Conservation (phyloP, 805 yeast genomes). For the Lipomyces lipofer region DNA sequence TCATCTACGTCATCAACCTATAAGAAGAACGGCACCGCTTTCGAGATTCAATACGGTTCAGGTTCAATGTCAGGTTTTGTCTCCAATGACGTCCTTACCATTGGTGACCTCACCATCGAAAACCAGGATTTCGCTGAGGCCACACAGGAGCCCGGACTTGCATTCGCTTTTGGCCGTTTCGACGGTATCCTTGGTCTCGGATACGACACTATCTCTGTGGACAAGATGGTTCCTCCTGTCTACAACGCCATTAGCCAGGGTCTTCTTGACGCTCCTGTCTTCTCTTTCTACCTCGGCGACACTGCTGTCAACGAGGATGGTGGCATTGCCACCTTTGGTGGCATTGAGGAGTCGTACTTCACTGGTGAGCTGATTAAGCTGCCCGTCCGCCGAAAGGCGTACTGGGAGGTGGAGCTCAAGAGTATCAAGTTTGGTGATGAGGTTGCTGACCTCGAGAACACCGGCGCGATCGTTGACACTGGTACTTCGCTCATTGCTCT, state of each 20-base stretch:
- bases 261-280: constrained; percentile 77
- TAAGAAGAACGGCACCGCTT: constrained; percentile 81
- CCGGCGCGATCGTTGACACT: constrained; percentile 98
- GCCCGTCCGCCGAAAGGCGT: constrained; percentile 98
- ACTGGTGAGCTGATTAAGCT: constrained; percentile 88
- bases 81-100: constrained; percentile 75
- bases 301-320: constrained; percentile 61
- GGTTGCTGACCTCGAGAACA: constrained; percentile 72
- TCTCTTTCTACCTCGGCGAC: constrained; percentile 89
- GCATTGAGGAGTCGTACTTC: constrained; percentile 74
- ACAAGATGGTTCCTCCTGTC: constrained; percentile 88
- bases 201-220: constrained; percentile 85
- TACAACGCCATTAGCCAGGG: constrained; percentile 85
- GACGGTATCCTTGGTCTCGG: constrained; percentile 97
- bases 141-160: constrained; percentile 94
- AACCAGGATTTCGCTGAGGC: constrained; percentile 96
- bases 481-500: constrained; percentile 95
- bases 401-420: constrained; percentile 97
- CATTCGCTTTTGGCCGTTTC: constrained; percentile 97
- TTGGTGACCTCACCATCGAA: constrained; percentile 84
- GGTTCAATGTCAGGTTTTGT: constrained; percentile 92
- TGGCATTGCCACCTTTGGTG: constrained; percentile 95
- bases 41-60: constrained; percentile 86
- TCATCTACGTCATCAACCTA: constrained; percentile 79
- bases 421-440: constrained; percentile 91